phyloP scores from a whole-genome alignment of 345 rosid genomes.

The Moringa oleifera region DNA sequence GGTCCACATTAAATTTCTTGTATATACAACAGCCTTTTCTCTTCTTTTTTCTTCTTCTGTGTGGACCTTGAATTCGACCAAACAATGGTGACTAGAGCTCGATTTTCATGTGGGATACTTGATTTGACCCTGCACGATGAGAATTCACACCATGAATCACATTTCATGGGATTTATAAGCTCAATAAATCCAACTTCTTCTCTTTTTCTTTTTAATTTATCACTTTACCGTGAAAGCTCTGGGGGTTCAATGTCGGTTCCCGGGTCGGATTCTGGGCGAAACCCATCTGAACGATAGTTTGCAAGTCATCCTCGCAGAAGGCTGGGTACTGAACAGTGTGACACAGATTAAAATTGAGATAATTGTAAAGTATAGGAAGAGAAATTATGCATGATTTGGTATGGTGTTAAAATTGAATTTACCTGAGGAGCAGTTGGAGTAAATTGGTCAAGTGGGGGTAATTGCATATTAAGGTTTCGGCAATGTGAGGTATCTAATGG shows the following conservation, averaged over 20 bases:
- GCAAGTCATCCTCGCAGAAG: slow-evolving; percentile 70
- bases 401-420: not conserved
- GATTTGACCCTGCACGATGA: slow-evolving; percentile 45
- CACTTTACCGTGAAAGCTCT: slow-evolving; percentile 32
- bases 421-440: slow-evolving; percentile 46
- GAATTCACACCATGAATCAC: slow-evolving; percentile 10
- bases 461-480: slow-evolving; percentile 38
- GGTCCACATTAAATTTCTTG: slow-evolving; percentile 36
- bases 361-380: not conserved
- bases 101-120: slow-evolving; percentile 46
- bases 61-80: slow-evolving; percentile 23
- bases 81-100: slow-evolving; percentile 48
- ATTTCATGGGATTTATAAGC: not conserved
- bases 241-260: slow-evolving; percentile 26
- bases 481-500: slow-evolving; percentile 28
- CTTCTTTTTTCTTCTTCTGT: slow-evolving; percentile 21
- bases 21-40: slow-evolving; percentile 48
- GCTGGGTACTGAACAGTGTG: slow-evolving; percentile 35
- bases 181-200: not conserved
- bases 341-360: slow-evolving; percentile 1
- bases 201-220: not conserved
- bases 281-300: slow-evolving; percentile 76
- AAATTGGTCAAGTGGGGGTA: slow-evolving; percentile 41
- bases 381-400: no score
- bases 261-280: slow-evolving; percentile 36